Percentiles rank a stretch among this genome's conserved stretches.
Conservation (phyloP, 306 rosid genomes). For the Ochetophila trinervis region DNA sequence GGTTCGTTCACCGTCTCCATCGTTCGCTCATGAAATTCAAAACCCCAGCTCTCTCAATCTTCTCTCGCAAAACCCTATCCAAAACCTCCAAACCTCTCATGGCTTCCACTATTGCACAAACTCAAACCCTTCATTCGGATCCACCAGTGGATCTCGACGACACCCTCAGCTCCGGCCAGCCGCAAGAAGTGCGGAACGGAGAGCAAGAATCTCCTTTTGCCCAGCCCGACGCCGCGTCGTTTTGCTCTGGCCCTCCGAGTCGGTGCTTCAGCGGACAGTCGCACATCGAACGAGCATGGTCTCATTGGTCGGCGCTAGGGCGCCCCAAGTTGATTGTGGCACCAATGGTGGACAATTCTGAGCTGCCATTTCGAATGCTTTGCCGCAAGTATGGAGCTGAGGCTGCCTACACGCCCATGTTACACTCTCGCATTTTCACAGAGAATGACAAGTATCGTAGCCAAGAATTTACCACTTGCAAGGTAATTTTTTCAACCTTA, state of each 20-base stretch:
- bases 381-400: slow-evolving; percentile 88
- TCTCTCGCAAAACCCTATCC: slow-evolving; percentile 11
- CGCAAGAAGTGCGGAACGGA: not conserved
- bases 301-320: slow-evolving; percentile 78
- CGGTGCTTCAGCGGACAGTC: slow-evolving; percentile 45
- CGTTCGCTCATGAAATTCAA: slow-evolving; percentile 56
- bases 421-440: slow-evolving; percentile 53
- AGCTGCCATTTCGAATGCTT: slow-evolving; percentile 83
- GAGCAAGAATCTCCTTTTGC: slow-evolving; percentile 3
- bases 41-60: slow-evolving; percentile 23
- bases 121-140: slow-evolving; percentile 27
- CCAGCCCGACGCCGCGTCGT: slow-evolving; percentile 13
- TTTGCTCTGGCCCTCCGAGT: slow-evolving; percentile 24
- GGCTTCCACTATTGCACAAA: slow-evolving; percentile 38
- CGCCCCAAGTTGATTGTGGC: slow-evolving; percentile 82
- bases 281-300: slow-evolving; percentile 73
- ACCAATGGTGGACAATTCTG: slow-evolving; percentile 97
- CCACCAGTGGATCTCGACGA: slow-evolving; percentile 34
- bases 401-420: slow-evolving; percentile 58
- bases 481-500: slow-evolving; percentile 16
- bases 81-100: slow-evolving; percentile 28
- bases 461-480: slow-evolving; percentile 89
- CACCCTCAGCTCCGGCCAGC: slow-evolving; percentile 34
- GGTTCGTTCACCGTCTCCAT: slow-evolving; percentile 19
- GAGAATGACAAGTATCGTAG: slow-evolving; percentile 79